These are phyloP conservation scores for Rosellinia necatrix DNA, from an alignment of 2,329 filamentous ascomycete species.

Conservation along the genomic window DNA sequence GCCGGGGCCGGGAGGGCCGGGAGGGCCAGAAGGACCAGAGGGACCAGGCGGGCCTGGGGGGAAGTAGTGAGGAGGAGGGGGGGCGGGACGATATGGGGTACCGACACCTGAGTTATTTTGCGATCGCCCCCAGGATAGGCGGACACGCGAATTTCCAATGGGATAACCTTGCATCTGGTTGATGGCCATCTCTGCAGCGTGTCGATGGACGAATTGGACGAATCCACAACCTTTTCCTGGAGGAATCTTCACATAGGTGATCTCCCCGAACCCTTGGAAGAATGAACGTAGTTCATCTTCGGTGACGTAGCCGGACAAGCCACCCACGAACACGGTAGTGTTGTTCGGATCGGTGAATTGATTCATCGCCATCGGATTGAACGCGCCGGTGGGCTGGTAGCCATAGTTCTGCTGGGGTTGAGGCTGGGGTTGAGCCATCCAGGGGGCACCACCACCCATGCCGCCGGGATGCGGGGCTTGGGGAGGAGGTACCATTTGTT, in stretches of 20 bases:
- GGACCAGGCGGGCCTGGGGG: conserved; percentile 39
- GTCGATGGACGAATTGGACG: conserved; percentile 98
- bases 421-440: conserved; percentile 51
- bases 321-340: conserved; percentile 97
- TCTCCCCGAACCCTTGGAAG: conserved; percentile 99
- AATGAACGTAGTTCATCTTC: conserved; percentile 99
- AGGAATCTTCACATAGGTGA: conserved; percentile 99
- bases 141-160: conserved; percentile 97
- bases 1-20: conserved; percentile 37
- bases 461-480: conserved; percentile 49
- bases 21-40: conserved; percentile 37
- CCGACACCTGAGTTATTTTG: conserved; percentile 99
- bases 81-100: conserved; percentile 94
- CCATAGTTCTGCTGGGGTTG: conserved; percentile 47
- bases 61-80: conserved; percentile 49
- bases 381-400: conserved; percentile 48
- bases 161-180: conserved; percentile 99
- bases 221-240: conserved; percentile 99
- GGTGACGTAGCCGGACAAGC: conserved; percentile 95
- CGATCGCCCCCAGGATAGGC: conserved; percentile 94
- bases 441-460: conserved; percentile 42
- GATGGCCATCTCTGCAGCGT: conserved; percentile 99
- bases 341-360: conserved; percentile 99
- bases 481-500: conserved; percentile 46
- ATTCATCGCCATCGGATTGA: conserved; percentile 75